Conservation (phyloP, 192 early-diverging fungal genomes). For the Geranomyces michiganensis region DNA sequence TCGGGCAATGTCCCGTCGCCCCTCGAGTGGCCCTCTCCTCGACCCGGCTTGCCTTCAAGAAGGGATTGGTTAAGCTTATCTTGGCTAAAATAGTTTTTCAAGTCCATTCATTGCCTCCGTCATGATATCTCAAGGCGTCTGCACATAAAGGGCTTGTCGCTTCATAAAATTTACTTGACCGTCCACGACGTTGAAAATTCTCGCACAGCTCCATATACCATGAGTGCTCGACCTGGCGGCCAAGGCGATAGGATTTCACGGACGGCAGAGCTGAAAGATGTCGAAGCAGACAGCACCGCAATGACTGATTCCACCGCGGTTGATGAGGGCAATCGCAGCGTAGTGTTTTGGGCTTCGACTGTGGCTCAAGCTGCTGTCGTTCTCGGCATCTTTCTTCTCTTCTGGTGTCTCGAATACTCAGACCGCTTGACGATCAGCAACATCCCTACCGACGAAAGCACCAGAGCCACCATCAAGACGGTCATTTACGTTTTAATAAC, state of each 20-base stretch:
- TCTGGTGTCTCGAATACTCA: slow-evolving; percentile 1
- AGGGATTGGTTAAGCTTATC: no score
- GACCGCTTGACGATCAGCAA: neutral
- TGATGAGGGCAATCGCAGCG: neutral
- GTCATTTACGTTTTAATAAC: slow-evolving; percentile 6
- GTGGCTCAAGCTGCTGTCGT: neutral
- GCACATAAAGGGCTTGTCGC: no score
- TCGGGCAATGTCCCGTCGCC: no score
- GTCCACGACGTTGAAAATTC: no score
- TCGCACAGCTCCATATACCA: no score
- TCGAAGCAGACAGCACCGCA: slow-evolving; percentile 9
- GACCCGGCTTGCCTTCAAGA: no score
- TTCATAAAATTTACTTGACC: no score
- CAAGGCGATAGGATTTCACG: neutral
- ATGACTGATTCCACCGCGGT: slow-evolving; percentile 1
- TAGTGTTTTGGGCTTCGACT: neutral
- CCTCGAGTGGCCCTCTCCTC: no score
- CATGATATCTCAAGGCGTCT: no score
- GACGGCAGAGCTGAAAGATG: slow-evolving; percentile 3
- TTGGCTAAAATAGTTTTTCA: no score
- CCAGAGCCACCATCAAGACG: neutral
- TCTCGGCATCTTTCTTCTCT: slow-evolving; percentile 6
- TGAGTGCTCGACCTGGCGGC: neutral
- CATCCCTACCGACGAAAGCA: neutral
- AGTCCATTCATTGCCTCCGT: no score